A percentile compares a stretch with the other conserved stretches of the same genome.
These are phyloP conservation scores for Monosporascus sp. DNA, from an alignment of 2,329 filamentous ascomycete species.

Conservation along the genomic window DNA sequence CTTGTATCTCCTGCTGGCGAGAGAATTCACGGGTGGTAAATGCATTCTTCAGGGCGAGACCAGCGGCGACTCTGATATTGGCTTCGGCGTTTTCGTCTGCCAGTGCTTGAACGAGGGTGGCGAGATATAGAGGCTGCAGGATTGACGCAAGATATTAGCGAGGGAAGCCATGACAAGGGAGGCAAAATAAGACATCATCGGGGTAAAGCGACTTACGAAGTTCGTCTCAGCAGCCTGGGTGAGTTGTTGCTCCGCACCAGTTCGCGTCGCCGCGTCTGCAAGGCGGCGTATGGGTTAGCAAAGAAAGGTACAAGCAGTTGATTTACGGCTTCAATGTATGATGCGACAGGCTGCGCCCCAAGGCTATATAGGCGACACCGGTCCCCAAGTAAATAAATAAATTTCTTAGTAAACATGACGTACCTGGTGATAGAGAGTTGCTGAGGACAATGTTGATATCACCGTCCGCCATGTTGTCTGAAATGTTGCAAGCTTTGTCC, in stretches of 20 bases:
- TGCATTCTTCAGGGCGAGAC: conserved; percentile 95
- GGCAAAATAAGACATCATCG: conserved; percentile 6
- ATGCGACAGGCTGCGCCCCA: neutral
- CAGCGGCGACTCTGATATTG: conserved; percentile 86
- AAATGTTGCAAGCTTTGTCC: conserved; percentile 16
- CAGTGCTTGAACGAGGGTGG: conserved; percentile 87
- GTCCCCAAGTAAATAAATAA: neutral
- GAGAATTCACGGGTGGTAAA: conserved; percentile 89
- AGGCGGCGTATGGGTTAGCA: conserved; percentile 28
- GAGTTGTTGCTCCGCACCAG: conserved; percentile 90
- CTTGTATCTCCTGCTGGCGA: conserved; percentile 83
- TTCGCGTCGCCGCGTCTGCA: conserved; percentile 82
- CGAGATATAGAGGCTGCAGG: conserved; percentile 73
- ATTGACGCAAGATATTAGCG: conserved; percentile 9
- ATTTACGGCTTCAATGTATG: neutral
- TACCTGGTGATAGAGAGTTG: conserved; percentile 93
- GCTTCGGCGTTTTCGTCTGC: conserved; percentile 82
- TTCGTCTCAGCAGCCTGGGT: conserved; percentile 87
- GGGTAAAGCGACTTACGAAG: conserved; percentile 62
- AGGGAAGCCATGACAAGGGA: conserved; percentile 8
- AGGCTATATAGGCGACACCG: conserved; percentile 5
- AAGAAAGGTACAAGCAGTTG: neutral
- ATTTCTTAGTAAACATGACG: conserved; percentile 29
- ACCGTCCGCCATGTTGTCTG: conserved; percentile 57
- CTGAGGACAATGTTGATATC: conserved; percentile 98